These are phyloP conservation scores for Jimgerdemannia flammicorona DNA, from an alignment of 192 early-diverging fungal genomes.

Conservation along the genomic window DNA sequence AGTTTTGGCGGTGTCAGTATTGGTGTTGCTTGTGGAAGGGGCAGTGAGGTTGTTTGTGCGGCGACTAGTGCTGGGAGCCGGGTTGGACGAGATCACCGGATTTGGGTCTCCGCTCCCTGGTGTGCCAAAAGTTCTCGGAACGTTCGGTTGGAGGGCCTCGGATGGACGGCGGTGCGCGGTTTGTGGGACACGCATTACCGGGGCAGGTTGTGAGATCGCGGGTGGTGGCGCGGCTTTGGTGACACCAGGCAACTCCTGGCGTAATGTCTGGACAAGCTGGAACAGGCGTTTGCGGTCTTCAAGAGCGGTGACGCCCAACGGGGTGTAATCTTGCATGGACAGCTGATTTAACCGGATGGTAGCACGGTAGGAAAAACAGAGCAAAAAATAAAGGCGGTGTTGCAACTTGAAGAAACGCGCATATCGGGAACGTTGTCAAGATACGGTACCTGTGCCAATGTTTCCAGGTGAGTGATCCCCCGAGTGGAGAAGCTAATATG, in stretches of 20 bases:
- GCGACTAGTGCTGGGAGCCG: not conserved
- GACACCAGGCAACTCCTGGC: conserved; percentile 19
- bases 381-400: conserved; percentile 2
- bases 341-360: conserved; percentile 39
- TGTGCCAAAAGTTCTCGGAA: not conserved
- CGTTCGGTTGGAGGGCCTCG: not conserved
- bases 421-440: not conserved
- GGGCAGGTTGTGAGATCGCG: conserved; percentile 5
- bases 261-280: conserved; percentile 34
- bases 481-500: conserved; percentile 50
- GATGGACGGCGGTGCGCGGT: conserved; percentile 15
- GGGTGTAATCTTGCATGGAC: conserved; percentile 74
- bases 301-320: conserved; percentile 53
- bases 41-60: not conserved
- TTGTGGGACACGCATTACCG: conserved; percentile 10
- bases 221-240: conserved; percentile 17
- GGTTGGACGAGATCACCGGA: not conserved
- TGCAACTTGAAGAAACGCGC: not conserved
- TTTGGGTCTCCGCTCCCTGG: not conserved
- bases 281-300: conserved; percentile 56
- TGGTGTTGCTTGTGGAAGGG: not conserved
- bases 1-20: not conserved
- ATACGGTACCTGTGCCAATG: conserved; percentile 49
- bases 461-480: conserved; percentile 57
- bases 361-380: not conserved